Evolutionary conservation across 129 eudicot species (phyloP).

Genomic region (Flaveria linearis): DNA sequence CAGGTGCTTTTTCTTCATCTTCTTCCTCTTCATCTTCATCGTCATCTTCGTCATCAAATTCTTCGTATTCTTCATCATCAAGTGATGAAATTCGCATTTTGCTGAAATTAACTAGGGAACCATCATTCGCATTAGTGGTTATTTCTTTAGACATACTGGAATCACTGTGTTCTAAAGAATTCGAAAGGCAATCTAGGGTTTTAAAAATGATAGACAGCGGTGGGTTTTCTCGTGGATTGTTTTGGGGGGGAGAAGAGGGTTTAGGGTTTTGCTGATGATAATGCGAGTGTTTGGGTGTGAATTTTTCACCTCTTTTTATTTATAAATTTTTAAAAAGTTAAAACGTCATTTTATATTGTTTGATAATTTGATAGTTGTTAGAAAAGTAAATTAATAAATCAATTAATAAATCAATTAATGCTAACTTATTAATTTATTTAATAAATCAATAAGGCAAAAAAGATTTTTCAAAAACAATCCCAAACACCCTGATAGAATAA

Average conservation of each 20-base stretch:
- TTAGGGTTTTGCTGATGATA: conserved; percentile 36
- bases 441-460: too few relatives aligned
- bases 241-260: conserved; percentile 23
- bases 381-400: too few relatives aligned
- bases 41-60: conserved; percentile 25
- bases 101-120: conserved; percentile 41
- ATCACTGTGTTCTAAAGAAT: not conserved
- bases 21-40: conserved; percentile 52
- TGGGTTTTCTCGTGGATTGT: not conserved
- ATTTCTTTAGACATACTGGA: conserved; percentile 38
- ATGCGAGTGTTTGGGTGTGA: too few relatives aligned
- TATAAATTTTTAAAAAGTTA: too few relatives aligned
- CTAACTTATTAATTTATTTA: too few relatives aligned
- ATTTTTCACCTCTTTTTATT: too few relatives aligned
- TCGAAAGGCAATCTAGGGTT: conserved; percentile 12
- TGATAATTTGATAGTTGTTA: too few relatives aligned
- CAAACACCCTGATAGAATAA: too few relatives aligned
- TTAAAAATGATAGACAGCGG: not conserved
- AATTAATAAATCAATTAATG: too few relatives aligned
- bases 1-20: conserved; percentile 48
- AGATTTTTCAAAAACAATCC: too few relatives aligned
- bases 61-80: conserved; percentile 54
- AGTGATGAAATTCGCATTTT: conserved; percentile 50
- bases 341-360: too few relatives aligned
- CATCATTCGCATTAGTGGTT: conserved; percentile 27